Evolutionary conservation across 306 rosid genomes (phyloP).

Genomic region (Canavalia ensiformis): DNA sequence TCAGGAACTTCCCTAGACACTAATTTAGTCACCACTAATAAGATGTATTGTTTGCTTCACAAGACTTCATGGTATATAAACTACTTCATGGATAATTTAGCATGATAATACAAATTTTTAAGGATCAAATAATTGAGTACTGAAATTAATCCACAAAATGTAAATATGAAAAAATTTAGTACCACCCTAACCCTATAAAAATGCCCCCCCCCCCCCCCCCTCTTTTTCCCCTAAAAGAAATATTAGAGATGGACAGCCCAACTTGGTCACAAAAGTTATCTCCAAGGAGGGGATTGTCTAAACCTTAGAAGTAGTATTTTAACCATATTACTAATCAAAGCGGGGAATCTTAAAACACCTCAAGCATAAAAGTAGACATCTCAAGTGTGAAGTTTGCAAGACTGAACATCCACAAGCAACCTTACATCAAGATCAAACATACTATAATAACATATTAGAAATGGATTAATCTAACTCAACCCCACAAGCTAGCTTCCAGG

Average conservation of each 20-base stretch:
- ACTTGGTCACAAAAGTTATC: too few relatives aligned
- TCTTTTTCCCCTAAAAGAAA: not conserved
- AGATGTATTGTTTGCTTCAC: not conserved
- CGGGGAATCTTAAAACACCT: not conserved
- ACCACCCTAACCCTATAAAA: not conserved
- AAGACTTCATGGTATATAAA: not conserved
- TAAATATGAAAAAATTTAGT: not conserved
- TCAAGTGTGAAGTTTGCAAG: not conserved
- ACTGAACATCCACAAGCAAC: not conserved
- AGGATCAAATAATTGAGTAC: not conserved
- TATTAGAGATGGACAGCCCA: not conserved
- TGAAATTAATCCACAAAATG: not conserved
- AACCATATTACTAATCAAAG: not conserved
- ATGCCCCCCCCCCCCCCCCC: not conserved
- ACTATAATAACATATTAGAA: not conserved
- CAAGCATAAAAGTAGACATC: not conserved
- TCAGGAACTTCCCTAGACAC: conserved; percentile 8
- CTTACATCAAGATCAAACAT: not conserved
- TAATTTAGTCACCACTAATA: not conserved
- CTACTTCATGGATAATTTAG: not conserved
- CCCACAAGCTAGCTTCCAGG: too few relatives aligned
- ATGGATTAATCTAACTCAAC: not conserved
- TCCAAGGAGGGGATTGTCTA: not conserved
- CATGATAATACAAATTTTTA: not conserved
- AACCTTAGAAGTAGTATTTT: not conserved